Base-by-base conservation (phyloP, 306 rosid species). In the Medicago arabica region DNA sequence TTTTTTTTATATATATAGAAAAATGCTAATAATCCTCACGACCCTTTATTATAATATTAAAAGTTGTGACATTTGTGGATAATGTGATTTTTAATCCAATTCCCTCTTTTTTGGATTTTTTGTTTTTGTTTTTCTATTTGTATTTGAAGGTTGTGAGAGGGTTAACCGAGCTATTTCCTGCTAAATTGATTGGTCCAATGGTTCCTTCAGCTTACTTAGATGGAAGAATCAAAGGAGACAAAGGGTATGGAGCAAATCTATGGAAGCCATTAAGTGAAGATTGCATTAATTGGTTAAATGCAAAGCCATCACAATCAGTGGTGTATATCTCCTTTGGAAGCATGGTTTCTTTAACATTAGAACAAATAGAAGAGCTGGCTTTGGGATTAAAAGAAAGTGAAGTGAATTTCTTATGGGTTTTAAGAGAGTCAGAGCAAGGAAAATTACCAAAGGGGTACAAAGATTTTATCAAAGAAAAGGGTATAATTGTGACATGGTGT, bases 131-230 rank as follows among this genome's bases (percentile, higher is more conserved):
- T 28, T 3, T 28, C 7, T 58, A 10, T 59, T n/a, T 70, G 46
- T 69, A 1, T 31, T 8, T 1, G 43, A 49, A 86, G 89, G 89
- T 38, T 31, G 55, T 76, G 61, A 55, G 71, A 31, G 67, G 47
- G n/a, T 5, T 86, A 15, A 40, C 68, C 0, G 78, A 78, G 53
- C 28, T 81, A 1, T 81, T 75, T 75, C 89, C 89, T 0, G 89
- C 77, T 8, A 86, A 81, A 74, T 40, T 78, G 74, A 83, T 86
- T 46, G 89, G 89, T 9, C 89, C 89, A 66, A 86, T 81, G 89
- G 87, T 81, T 2, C 89, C 89, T 15, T 81, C 89, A 47, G 82
- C 72, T 6, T 81, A 86, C 75, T 67, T 86, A 23, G 89, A 86
- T 63, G 87, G 85, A 1, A 75, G 78, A 44, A 83, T 86, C 14